Percentiles rank a stretch among this genome's conserved stretches.
Conservation (phyloP, 495 filamentous ascomycete species). For the Thermothielavioides terrestris region DNA sequence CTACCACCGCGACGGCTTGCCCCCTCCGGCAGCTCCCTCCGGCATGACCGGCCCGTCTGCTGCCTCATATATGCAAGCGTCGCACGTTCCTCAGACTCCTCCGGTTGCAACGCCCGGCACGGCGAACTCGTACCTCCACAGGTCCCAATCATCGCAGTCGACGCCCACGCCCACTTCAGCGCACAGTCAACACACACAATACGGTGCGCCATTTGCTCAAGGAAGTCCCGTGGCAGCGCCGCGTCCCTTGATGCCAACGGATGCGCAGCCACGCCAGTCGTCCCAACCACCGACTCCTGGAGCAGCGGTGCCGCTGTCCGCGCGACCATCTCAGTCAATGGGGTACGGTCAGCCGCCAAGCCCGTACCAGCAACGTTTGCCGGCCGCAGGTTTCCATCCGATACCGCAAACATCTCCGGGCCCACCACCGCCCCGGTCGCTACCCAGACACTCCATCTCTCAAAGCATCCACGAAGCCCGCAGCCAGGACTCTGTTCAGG, state of each 20-base stretch:
- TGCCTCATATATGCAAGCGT: constrained; percentile 35
- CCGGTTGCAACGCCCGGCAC: constrained; percentile 38
- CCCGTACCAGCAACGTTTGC: constrained; percentile 45
- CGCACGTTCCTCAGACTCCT: constrained; percentile 44
- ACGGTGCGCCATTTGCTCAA: constrained; percentile 40
- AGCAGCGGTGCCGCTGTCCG: constrained; percentile 41
- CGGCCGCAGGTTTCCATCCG: constrained; percentile 28
- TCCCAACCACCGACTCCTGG: constrained; percentile 51
- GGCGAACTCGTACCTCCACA: constrained; percentile 17
- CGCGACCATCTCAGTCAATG: constrained; percentile 26
- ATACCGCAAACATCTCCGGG: constrained; percentile 27
- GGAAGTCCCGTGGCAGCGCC: constrained; percentile 45
- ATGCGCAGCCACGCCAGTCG: constrained; percentile 38
- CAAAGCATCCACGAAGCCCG: constrained; percentile 35
- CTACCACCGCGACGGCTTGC: constrained; percentile 44
- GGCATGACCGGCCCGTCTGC: constrained; percentile 37
- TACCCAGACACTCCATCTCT: constrained; percentile 41
- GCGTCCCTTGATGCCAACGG: constrained; percentile 37
- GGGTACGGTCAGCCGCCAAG: constrained; percentile 35
- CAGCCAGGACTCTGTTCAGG: constrained; percentile 24
- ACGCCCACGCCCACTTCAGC: constrained; percentile 50
- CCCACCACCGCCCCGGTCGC: constrained; percentile 32
- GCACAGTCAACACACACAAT: constrained; percentile 44
- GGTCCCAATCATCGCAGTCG: constrained; percentile 43
- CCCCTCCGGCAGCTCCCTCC: constrained; percentile 28